Evolutionary conservation across 257 asterid genomes (phyloP).

Genomic region (Forsythia suspensa): DNA sequence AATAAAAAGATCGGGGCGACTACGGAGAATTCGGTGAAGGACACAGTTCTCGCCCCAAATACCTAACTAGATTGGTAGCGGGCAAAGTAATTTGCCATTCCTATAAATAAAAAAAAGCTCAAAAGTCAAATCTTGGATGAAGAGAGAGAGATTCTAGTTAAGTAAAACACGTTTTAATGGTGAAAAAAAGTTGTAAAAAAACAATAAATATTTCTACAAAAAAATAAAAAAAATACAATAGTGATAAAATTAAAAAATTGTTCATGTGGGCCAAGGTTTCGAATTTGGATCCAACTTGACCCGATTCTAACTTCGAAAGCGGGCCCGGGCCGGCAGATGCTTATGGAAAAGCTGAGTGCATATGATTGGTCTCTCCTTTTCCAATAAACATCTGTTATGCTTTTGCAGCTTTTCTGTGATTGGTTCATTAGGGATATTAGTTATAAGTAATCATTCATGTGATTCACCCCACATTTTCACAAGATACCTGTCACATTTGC

Average conservation of each 20-base stretch:
- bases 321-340: neutral
- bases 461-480: constrained; percentile 84
- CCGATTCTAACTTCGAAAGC: neutral
- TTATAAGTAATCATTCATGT: constrained; percentile 35
- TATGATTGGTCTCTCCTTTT: neutral
- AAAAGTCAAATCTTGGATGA: too few species aligned
- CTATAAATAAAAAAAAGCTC: too few species aligned
- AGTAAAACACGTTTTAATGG: too few species aligned
- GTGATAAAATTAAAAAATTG: neutral
- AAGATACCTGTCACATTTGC: constrained; percentile 63
- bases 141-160: too few species aligned
- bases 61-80: too few species aligned
- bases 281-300: neutral
- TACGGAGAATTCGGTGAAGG: too few species aligned
- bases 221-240: too few species aligned
- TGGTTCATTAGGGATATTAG: neutral
- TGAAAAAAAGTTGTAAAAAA: too few species aligned
- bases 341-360: neutral
- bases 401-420: neutral
- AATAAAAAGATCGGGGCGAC: too few species aligned
- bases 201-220: too few species aligned
- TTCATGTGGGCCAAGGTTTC: neutral
- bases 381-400: neutral
- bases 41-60: too few species aligned
- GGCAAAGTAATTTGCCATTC: too few species aligned